These are phyloP conservation scores for Deinandra increscens DNA, from an alignment of 129 eudicot genomes.

Conservation along the genomic window DNA sequence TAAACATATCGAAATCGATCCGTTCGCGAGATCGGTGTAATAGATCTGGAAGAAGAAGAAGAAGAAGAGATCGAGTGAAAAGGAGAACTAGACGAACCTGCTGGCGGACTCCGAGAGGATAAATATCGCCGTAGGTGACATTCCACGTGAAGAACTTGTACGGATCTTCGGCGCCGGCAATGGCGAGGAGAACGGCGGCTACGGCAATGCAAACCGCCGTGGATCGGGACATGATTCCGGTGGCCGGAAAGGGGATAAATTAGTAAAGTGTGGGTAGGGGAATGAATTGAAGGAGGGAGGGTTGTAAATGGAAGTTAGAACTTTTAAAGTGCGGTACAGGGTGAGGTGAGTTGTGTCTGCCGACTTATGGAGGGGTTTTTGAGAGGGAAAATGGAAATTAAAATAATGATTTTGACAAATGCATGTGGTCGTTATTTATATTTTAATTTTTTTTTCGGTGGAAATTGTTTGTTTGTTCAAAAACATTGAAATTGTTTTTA, in stretches of 20 bases:
- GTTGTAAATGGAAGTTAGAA: slow-evolving; percentile 7
- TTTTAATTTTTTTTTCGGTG: slow-evolving; percentile 25
- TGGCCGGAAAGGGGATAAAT: slow-evolving; percentile 1
- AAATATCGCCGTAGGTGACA: slow-evolving; percentile 84
- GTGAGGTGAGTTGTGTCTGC: not conserved
- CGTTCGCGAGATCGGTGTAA: not conserved
- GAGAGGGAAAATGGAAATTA: slow-evolving; percentile 40
- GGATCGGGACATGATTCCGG: slow-evolving; percentile 38
- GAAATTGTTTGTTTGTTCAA: slow-evolving; percentile 13
- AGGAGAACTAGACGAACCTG: slow-evolving; percentile 38
- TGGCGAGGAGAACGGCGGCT: slow-evolving; percentile 28
- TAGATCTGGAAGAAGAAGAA: not conserved
- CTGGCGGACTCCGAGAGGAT: slow-evolving; percentile 86
- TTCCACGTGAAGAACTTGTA: slow-evolving; percentile 80
- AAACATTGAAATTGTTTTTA: not conserved
- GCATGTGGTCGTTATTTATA: slow-evolving; percentile 26
- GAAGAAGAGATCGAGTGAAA: not conserved
- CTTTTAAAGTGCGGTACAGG: slow-evolving; percentile 60
- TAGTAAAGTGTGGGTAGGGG: slow-evolving; percentile 5
- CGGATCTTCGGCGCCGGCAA: slow-evolving; percentile 71
- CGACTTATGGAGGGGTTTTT: slow-evolving; percentile 25
- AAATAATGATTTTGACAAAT: slow-evolving; percentile 6
- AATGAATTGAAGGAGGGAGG: not conserved
- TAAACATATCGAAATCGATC: not conserved
- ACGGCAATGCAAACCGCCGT: slow-evolving; percentile 37